phyloP scores from a whole-genome alignment of 345 rosid genomes.

The Lepidium sativum region DNA sequence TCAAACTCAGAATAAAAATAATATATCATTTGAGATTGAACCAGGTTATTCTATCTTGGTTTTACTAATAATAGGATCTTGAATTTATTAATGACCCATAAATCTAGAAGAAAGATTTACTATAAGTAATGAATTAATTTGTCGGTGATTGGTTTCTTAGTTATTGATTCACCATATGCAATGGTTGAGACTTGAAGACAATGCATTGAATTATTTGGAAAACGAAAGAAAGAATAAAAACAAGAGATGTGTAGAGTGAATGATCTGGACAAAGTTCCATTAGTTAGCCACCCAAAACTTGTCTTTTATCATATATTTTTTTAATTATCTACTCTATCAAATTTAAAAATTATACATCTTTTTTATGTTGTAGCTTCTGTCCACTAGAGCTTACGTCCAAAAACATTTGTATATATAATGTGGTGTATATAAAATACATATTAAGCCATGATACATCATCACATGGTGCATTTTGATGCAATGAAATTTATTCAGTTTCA shows the following conservation, averaged over 20 bases:
- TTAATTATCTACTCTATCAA: neutral
- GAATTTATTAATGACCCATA: neutral
- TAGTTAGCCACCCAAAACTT: constrained; percentile 27
- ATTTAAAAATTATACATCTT: neutral
- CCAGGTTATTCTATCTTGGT: neutral
- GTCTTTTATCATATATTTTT: constrained; percentile 19
- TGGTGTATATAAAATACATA: neutral
- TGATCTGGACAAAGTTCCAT: constrained; percentile 29
- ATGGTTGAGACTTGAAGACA: constrained; percentile 1
- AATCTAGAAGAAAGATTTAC: neutral
- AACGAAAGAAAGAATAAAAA: neutral
- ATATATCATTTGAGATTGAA: too few relatives aligned
- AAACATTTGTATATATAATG: neutral
- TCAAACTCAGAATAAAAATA: too few relatives aligned
- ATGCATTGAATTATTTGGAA: neutral
- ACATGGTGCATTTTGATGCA: constrained; percentile 21
- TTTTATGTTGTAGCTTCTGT: constrained; percentile 5
- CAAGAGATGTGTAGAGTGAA: neutral
- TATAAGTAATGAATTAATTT: constrained; percentile 6
- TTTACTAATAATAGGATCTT: neutral
- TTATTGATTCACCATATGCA: constrained; percentile 9
- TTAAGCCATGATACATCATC: constrained; percentile 19
- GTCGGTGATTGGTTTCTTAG: constrained; percentile 24
- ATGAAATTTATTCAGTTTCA: neutral
- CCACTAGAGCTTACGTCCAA: too few relatives aligned